phyloP scores from a whole-genome alignment of 768 basidiomycete genomes.

The Chlorophyllum brunneum region DNA sequence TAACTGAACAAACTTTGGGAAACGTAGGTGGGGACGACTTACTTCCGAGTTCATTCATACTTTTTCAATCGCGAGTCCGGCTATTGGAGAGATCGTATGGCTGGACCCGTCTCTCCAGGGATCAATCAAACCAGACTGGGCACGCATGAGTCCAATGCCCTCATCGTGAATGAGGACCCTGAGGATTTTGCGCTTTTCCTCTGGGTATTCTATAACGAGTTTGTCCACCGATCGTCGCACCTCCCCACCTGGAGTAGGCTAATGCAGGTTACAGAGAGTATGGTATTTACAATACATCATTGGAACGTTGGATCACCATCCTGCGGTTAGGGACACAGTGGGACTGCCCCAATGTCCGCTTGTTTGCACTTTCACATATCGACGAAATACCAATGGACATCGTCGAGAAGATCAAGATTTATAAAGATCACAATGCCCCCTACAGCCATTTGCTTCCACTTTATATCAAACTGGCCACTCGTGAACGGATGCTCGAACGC shows the following conservation, averaged over 20 bases:
- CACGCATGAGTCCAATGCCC: conserved; percentile 33
- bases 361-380: conserved; percentile 20
- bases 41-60: conserved; percentile 55
- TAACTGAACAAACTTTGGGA: not conserved
- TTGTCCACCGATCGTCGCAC: conserved; percentile 21
- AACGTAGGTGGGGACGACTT: conserved; percentile 46
- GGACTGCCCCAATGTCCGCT: not conserved
- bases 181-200: conserved; percentile 42
- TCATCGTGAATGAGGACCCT: conserved; percentile 30
- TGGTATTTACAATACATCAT: not conserved
- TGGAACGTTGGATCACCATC: not conserved
- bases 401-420: not conserved
- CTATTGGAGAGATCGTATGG: conserved; percentile 36
- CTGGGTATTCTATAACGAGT: conserved; percentile 58
- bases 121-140: conserved; percentile 28
- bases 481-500: conserved; percentile 7
- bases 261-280: not conserved
- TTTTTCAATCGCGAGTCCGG: conserved; percentile 59
- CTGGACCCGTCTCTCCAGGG: conserved; percentile 25
- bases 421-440: not conserved
- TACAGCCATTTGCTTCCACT: not conserved
- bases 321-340: conserved; percentile 1
- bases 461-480: conserved; percentile 1
- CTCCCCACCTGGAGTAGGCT: not conserved
- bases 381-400: not conserved